These are phyloP conservation scores for Penicillium argentinense DNA, from an alignment of 495 filamentous ascomycete genomes.

Conservation along the genomic window DNA sequence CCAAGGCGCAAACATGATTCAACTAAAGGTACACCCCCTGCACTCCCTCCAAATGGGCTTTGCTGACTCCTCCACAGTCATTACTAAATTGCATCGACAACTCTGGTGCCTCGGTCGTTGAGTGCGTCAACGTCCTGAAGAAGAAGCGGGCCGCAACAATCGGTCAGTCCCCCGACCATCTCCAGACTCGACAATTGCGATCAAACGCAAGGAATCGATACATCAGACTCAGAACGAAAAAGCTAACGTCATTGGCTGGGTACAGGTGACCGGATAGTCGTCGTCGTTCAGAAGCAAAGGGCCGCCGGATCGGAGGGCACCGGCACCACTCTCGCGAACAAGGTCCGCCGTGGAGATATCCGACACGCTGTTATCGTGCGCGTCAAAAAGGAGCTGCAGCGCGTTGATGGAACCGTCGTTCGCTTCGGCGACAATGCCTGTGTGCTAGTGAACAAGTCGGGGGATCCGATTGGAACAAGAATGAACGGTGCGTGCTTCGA, in stretches of 20 bases:
- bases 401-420: slow-evolving; percentile 84
- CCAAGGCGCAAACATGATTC: slow-evolving; percentile 76
- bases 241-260: slow-evolving; percentile 8
- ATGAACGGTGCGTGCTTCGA: slow-evolving; percentile 67
- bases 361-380: slow-evolving; percentile 95
- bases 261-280: slow-evolving; percentile 91
- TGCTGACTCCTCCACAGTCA: slow-evolving; percentile 58
- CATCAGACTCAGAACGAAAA: too few relatives aligned
- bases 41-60: not conserved
- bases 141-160: slow-evolving; percentile 89
- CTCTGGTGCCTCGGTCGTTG: slow-evolving; percentile 95
- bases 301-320: slow-evolving; percentile 65
- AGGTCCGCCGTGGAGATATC: slow-evolving; percentile 95
- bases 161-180: slow-evolving; percentile 55
- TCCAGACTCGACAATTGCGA: not conserved
- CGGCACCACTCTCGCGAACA: slow-evolving; percentile 69
- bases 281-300: slow-evolving; percentile 95
- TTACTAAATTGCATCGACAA: slow-evolving; percentile 99
- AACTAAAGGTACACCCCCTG: slow-evolving; percentile 75
- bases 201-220: not conserved
- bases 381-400: slow-evolving; percentile 79
- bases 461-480: slow-evolving; percentile 90
- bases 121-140: slow-evolving; percentile 88
- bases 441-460: slow-evolving; percentile 94
- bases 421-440: slow-evolving; percentile 98